Conservation (phyloP, 2,329 filamentous ascomycete genomes). For the Alternaria sp. region DNA sequence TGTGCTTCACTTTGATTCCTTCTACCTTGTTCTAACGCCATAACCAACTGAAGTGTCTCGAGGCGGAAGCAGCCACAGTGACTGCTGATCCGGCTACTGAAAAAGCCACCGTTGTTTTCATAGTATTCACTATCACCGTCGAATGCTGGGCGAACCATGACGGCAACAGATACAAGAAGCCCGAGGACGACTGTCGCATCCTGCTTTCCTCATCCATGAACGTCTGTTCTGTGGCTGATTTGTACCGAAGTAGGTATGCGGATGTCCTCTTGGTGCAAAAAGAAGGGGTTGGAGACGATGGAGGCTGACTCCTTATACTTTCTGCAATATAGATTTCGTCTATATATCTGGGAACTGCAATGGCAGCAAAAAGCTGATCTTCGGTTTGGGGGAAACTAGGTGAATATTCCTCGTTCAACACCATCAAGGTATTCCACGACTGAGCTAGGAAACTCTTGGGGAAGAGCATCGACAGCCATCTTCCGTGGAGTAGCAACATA, state of each 20-base stretch:
- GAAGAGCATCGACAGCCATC: background rate
- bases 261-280: background rate
- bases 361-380: background rate
- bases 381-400: background rate
- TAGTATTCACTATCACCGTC: no score
- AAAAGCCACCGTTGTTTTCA: no score
- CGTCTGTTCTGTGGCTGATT: background rate
- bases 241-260: background rate
- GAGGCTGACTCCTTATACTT: background rate
- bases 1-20: background rate
- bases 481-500: background rate
- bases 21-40: background rate
- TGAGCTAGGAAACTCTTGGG: background rate
- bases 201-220: background rate
- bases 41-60: no score
- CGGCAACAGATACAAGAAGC: no score
- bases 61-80: no score
- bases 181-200: no score
- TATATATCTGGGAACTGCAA: background rate
- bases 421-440: background rate
- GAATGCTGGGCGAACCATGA: no score
- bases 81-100: no score
- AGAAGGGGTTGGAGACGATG: background rate
- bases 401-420: background rate
- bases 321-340: background rate